Conservation (phyloP, 352 stramenopile genomes). For the Globisporangium perplexum region DNA sequence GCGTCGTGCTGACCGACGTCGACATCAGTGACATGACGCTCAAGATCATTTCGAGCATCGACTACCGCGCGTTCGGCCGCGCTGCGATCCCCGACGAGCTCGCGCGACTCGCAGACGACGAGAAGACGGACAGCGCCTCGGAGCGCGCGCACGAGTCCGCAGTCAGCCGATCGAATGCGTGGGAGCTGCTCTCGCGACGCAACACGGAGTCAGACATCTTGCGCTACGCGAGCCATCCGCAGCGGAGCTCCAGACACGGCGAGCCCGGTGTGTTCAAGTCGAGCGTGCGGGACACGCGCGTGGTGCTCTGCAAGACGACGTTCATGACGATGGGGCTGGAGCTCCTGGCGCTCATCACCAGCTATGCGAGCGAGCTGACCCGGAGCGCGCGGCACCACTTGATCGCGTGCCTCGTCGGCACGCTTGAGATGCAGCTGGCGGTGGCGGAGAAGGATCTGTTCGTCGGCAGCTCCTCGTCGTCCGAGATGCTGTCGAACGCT, state of each 20-base stretch:
- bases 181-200: conserved; percentile 9
- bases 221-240: conserved; percentile 6
- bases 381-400: conserved; percentile 40
- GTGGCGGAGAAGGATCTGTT: conserved; percentile 59
- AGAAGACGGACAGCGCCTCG: neutral
- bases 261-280: conserved; percentile 15
- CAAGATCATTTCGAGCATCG: conserved; percentile 79
- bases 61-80: conserved; percentile 77
- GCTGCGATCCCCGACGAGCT: conserved; percentile 65
- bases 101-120: conserved; percentile 19
- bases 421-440: conserved; percentile 39
- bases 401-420: conserved; percentile 55
- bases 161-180: conserved; percentile 11
- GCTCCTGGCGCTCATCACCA: conserved; percentile 59
- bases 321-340: conserved; percentile 76
- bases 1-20: conserved; percentile 70
- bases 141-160: neutral
- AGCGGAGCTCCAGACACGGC: conserved; percentile 2
- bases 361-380: conserved; percentile 47
- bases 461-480: neutral
- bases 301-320: conserved; percentile 51
- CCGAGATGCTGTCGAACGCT: conserved; percentile 2
- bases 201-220: conserved; percentile 19
- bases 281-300: conserved; percentile 25
- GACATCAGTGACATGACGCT: conserved; percentile 76